Evolutionary conservation across 495 filamentous ascomycete genomes (phyloP).

Genomic region (Xylaria cubensis): DNA sequence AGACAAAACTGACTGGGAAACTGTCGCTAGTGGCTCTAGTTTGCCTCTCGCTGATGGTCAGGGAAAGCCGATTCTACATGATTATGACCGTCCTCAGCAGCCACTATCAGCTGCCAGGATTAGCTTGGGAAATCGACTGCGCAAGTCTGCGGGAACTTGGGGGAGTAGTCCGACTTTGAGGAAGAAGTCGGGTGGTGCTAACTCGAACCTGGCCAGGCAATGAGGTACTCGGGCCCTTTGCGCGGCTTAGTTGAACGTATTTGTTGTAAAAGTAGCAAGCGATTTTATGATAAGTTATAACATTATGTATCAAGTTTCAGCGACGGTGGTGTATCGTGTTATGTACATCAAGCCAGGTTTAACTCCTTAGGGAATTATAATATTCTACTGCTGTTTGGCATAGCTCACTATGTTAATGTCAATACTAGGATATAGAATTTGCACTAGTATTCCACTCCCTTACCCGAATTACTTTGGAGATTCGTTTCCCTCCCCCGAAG

Average conservation of each 20-base stretch:
- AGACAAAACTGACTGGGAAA: conserved; percentile 47
- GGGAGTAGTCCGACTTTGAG: conserved; percentile 37
- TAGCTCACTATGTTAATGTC: background rate
- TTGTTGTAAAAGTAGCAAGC: background rate
- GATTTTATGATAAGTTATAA: too few relatives aligned
- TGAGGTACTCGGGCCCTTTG: background rate
- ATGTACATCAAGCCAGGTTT: background rate
- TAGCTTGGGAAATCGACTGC: conserved; percentile 53
- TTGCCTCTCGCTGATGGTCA: conserved; percentile 35
- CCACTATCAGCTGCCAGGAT: conserved; percentile 52
- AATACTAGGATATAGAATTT: background rate
- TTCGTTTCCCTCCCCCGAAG: background rate
- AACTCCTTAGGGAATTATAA: background rate
- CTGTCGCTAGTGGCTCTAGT: conserved; percentile 34
- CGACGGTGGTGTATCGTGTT: background rate
- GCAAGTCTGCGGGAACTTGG: conserved; percentile 47
- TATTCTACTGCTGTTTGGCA: background rate
- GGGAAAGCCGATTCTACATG: conserved; percentile 31
- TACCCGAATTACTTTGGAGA: too few relatives aligned
- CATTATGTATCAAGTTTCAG: background rate
- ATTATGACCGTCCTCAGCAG: conserved; percentile 33
- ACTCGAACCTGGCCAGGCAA: background rate
- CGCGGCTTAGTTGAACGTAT: background rate
- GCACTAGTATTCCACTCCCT: too few relatives aligned
- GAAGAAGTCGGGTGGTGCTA: conserved; percentile 30